Evolutionary conservation across 1,284 basidiomycete species (phyloP), one percentile per base, ranked within the genome.

Genomic region (Trametes pubescens): DNA sequence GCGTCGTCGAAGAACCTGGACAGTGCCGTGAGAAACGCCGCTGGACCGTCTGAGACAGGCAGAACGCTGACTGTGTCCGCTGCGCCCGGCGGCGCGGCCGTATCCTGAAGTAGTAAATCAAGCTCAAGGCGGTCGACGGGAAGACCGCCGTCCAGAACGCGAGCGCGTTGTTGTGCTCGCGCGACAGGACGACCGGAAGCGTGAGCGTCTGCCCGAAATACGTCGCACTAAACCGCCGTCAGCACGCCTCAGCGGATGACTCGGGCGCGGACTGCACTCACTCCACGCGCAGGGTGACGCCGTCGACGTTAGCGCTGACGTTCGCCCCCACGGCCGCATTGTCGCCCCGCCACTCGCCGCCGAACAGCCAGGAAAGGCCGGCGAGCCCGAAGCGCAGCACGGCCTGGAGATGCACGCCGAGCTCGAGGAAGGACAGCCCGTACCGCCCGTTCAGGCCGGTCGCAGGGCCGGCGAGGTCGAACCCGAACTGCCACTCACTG

Each of bases 1-100:
- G 79, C 80, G 37, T 80, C 76, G 47, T 86, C 80, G 70, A 92
- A 81, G 76, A 81, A 82, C 80, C 82, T 77, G 53, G 9, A 16
- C 52, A 9, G 40, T 11, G 40, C 18, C 37, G 61, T 62, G 51
- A 64, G 65, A 59, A 29, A 49, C 37, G 34, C 24, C 51, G 32
- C 35, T 43, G 24, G 37, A 46, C 38, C 29, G 26, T 61, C 51
- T 21, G 16, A 21, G 57, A 44, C 32, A 47, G 8, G 26, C 44
- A 21, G 38, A 26, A 62, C 46, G 72, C 77, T 34, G 61, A 80
- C 78, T 70, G 69, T 26, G 72, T 62, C 44, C 76, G 71, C 67
- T 74, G 68, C 51, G 68, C 69, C 44, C 73, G 74, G 52, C 74
- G 72, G 4, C 74, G 75, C 26, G 76, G 76, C 59, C 72, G 72